These are phyloP conservation scores for Pichia sp. DNA, from an alignment of 1,139 yeast species.

Conservation along the genomic window DNA sequence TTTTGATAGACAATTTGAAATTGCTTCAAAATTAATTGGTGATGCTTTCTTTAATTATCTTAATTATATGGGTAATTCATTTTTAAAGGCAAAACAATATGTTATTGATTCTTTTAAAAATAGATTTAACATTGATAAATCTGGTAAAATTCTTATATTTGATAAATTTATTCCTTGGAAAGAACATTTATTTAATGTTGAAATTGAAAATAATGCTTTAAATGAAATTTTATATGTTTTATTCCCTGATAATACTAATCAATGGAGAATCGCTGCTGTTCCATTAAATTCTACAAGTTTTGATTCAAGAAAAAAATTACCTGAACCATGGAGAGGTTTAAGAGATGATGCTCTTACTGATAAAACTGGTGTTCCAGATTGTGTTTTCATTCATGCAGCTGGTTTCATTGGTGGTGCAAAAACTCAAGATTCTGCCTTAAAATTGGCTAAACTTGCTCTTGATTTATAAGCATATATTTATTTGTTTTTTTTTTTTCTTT, in stretches of 20 bases:
- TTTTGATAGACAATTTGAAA: constrained; percentile 58
- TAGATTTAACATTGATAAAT: constrained; percentile 47
- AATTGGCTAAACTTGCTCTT: constrained; percentile 20
- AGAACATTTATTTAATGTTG: constrained; percentile 77
- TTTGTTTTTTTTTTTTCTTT: background rate
- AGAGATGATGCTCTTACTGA: constrained; percentile 77
- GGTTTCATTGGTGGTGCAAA: constrained; percentile 96
- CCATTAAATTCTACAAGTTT: constrained; percentile 69
- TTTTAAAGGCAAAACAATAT: constrained; percentile 83
- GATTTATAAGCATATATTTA: background rate
- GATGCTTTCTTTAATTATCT: constrained; percentile 62
- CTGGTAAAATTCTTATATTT: constrained; percentile 70
- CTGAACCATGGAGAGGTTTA: constrained; percentile 88
- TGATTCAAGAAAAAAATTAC: constrained; percentile 79
- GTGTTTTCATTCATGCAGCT: constrained; percentile 90
- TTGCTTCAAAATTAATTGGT: constrained; percentile 82
- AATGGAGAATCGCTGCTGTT: constrained; percentile 91
- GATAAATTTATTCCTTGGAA: constrained; percentile 88
- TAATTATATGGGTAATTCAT: constrained; percentile 69
- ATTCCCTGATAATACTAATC: constrained; percentile 63
- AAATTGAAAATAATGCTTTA: constrained; percentile 47
- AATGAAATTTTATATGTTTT: constrained; percentile 70
- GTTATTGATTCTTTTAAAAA: constrained; percentile 63
- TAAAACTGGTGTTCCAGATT: constrained; percentile 70
- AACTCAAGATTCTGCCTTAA: constrained; percentile 68